Percentiles rank a stretch among this genome's conserved stretches.
phyloP scores from a whole-genome alignment of 83 land plant genomes.

The Picea mariana region DNA sequence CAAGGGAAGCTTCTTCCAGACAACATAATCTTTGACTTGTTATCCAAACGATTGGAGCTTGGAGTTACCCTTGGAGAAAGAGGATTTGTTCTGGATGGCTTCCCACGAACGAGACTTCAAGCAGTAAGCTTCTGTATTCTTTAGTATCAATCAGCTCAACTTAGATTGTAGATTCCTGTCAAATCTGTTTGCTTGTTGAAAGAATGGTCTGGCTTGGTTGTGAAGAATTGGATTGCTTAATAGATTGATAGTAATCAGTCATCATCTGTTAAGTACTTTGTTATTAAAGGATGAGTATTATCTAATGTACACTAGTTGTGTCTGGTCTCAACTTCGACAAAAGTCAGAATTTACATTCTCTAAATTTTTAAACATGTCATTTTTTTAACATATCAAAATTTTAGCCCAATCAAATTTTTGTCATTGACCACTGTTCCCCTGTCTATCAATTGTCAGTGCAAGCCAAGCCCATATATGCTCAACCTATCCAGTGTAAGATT shows the following conservation, averaged over 20 bases:
- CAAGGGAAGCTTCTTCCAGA: conserved; percentile 76
- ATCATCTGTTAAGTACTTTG: background rate
- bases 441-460: no score
- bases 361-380: no score
- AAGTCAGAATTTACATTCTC: no score
- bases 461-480: no score
- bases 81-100: conserved; percentile 82
- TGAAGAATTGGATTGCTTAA: background rate
- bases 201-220: background rate
- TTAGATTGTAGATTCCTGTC: background rate
- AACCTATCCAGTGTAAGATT: background rate
- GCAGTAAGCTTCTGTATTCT: conserved; percentile 46
- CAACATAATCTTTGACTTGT: conserved; percentile 51
- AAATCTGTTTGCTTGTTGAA: background rate
- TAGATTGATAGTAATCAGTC: background rate
- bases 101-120: conserved; percentile 72
- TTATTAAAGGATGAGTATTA: background rate
- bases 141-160: no score
- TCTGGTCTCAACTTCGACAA: background rate
- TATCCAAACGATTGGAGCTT: conserved; percentile 68
- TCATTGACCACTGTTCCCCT: no score
- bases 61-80: conserved; percentile 62
- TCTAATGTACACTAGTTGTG: background rate
- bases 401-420: no score
- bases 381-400: no score